Evolutionary conservation across 176 grass and related monocot species (phyloP), one percentile per base, ranked within the genome.

Genomic region (Phragmites australis): DNA sequence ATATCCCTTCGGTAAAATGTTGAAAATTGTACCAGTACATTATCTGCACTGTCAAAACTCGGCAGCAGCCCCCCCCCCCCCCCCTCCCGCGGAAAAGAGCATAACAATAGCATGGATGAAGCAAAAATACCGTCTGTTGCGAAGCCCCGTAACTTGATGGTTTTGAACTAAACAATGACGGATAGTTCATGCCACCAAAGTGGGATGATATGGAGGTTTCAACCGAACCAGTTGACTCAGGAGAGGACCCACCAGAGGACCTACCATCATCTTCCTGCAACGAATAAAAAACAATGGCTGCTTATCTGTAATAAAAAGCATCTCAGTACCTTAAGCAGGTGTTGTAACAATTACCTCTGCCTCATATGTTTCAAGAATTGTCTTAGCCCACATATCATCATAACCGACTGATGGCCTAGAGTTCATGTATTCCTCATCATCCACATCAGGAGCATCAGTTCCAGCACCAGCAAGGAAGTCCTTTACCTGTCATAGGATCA

Each of bases 311-410:
- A 88, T 29, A 75, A 57, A 27, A 52, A 72, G 32, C 75, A 78
- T 76, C 27, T 39, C 21, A 56, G 8, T 79, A 81, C 29, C 46
- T 34, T 62, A 59, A 81, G 44, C 15, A 67, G 72, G 8, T 25
- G 37, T 42, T 63, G 9, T 88, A 63, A 85, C 62, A 82, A 75
- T 87, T 89, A 86, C 93, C 80, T 98, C 95, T 53, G 85, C 92
- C 47, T 99, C 97, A 46, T 91, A 89, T 25, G 87, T 92, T 89
- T 99, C 93, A 2, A 99, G 93, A 66, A 99, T 99, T 85, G 97
- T 91, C 81, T 99, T 99, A n/a, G 97, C 93, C 97, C 97, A 99
- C 86, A 96, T 91, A 80, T 96, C 97, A 78, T 96, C 97, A 77
- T 99, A 99, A 66, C 88, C 90, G 0, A 99, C 97, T 27, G 97